A percentile compares a stretch with the other conserved stretches of the same genome.
Conservation (phyloP, 2,329 filamentous ascomycete genomes). For the Thelonectria blattea region DNA sequence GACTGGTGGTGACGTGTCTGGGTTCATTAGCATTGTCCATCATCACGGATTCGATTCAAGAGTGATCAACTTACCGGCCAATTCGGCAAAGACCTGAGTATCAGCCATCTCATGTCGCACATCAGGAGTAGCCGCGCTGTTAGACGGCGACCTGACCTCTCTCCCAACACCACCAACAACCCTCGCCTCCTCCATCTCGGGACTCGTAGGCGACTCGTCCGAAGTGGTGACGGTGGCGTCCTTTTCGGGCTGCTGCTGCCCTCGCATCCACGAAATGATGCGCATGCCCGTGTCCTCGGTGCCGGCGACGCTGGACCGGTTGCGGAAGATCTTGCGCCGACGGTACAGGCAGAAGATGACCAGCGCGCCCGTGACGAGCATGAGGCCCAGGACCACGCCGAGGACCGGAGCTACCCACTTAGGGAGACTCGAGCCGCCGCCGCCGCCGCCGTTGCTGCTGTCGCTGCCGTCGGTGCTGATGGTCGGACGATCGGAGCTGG, state of each 20-base stretch:
- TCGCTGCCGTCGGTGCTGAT: slow-evolving; percentile 29
- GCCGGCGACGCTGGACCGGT: slow-evolving; percentile 45
- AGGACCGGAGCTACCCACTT: slow-evolving; percentile 66
- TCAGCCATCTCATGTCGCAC: slow-evolving; percentile 49
- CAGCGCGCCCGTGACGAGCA: slow-evolving; percentile 58
- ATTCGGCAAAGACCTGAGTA: slow-evolving; percentile 50
- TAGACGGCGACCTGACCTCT: slow-evolving; percentile 10
- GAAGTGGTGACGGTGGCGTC: slow-evolving; percentile 51
- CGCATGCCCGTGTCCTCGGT: slow-evolving; percentile 55
- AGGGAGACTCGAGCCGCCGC: slow-evolving; percentile 52
- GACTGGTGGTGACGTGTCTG: slow-evolving; percentile 51
- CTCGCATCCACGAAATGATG: slow-evolving; percentile 60
- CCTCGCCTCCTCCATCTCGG: slow-evolving; percentile 48
- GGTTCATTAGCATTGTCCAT: slow-evolving; percentile 6
- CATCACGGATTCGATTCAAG: background rate
- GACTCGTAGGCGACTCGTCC: slow-evolving; percentile 48
- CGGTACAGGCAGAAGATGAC: slow-evolving; percentile 61
- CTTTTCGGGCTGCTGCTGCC: slow-evolving; percentile 50
- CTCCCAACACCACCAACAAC: background rate
- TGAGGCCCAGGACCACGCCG: slow-evolving; percentile 65
- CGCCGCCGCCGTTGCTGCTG: slow-evolving; percentile 26
- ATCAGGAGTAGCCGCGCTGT: slow-evolving; percentile 21
- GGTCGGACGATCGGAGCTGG: slow-evolving; percentile 28
- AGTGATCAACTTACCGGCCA: slow-evolving; percentile 49
- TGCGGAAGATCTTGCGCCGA: slow-evolving; percentile 51